Conservation (phyloP, 2,329 filamentous ascomycete species). For the Allantophomopsis cytisporea region DNA sequence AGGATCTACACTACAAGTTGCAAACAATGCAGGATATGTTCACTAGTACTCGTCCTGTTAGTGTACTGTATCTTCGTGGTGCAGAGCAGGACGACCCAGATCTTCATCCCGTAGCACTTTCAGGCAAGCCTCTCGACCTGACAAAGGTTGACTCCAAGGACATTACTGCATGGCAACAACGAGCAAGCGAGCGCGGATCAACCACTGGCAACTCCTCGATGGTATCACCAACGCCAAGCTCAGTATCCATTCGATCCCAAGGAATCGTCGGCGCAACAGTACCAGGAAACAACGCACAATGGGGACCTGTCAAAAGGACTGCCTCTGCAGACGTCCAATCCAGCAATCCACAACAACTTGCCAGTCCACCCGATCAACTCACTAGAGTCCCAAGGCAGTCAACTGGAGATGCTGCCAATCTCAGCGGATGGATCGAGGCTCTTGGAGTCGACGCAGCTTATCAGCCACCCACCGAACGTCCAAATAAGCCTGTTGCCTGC, state of each 20-base stretch:
- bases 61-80: constrained; percentile 64
- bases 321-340: constrained; percentile 30
- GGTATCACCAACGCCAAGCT: constrained; percentile 54
- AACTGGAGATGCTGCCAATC: constrained; percentile 45
- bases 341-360: constrained; percentile 25
- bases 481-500: constrained; percentile 66
- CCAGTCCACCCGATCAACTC: constrained; percentile 31
- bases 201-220: constrained; percentile 44
- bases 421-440: constrained; percentile 80
- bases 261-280: constrained; percentile 21
- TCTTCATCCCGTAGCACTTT: constrained; percentile 59
- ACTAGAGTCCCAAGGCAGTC: constrained; percentile 39
- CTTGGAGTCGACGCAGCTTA: constrained; percentile 82
- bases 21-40: constrained; percentile 79
- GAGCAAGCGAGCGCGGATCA: constrained; percentile 39
- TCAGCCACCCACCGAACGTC: constrained; percentile 60
- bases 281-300: constrained; percentile 27
- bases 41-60: constrained; percentile 66
- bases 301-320: constrained; percentile 43
- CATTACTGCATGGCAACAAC: constrained; percentile 23
- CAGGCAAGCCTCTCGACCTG: constrained; percentile 51
- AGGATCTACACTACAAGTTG: constrained; percentile 68
- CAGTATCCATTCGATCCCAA: constrained; percentile 46
- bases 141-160: constrained; percentile 28
- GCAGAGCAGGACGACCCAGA: constrained; percentile 72